These are phyloP conservation scores for Septoria linicola DNA, from an alignment of 2,329 filamentous ascomycete genomes.

Conservation along the genomic window DNA sequence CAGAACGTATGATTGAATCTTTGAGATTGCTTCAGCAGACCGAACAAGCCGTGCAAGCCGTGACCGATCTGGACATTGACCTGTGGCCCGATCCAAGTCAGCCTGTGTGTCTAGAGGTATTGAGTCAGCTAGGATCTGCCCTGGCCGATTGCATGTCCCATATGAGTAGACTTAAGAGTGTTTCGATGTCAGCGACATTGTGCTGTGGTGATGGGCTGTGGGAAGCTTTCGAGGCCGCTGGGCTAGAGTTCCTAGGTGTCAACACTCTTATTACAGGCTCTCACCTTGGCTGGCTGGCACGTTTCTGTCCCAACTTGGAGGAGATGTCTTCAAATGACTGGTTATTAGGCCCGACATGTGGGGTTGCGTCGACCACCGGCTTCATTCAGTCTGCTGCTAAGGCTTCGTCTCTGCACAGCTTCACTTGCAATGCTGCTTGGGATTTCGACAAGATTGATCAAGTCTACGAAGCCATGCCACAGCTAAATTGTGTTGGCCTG, in stretches of 20 bases:
- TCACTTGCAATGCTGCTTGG: slow-evolving; percentile 5
- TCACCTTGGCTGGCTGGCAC: slow-evolving; percentile 1
- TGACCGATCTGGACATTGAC: slow-evolving; percentile 1
- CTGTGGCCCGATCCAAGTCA: not conserved
- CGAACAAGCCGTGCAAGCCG: not conserved
- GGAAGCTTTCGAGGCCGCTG: not conserved
- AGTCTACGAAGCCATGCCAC: not conserved
- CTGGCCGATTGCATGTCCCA: not conserved
- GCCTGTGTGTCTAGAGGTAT: not conserved
- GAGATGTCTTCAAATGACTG: slow-evolving; percentile 4
- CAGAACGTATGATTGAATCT: slow-evolving; percentile 3
- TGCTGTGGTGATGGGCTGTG: not conserved
- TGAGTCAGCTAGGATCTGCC: not conserved
- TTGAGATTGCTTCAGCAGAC: slow-evolving; percentile 1
- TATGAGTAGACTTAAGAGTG: not conserved
- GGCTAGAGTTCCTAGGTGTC: not conserved
- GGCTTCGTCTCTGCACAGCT: not conserved
- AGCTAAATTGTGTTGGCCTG: slow-evolving; percentile 2
- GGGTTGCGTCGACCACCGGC: not conserved
- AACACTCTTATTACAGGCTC: not conserved
- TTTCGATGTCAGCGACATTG: not conserved
- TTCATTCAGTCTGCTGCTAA: slow-evolving; percentile 3
- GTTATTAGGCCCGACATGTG: too few relatives aligned
- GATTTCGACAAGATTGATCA: not conserved
- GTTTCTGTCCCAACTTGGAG: not conserved